Base-by-base conservation (phyloP, 176 grass and related monocot species). In the Oropetium thomaeum region DNA sequence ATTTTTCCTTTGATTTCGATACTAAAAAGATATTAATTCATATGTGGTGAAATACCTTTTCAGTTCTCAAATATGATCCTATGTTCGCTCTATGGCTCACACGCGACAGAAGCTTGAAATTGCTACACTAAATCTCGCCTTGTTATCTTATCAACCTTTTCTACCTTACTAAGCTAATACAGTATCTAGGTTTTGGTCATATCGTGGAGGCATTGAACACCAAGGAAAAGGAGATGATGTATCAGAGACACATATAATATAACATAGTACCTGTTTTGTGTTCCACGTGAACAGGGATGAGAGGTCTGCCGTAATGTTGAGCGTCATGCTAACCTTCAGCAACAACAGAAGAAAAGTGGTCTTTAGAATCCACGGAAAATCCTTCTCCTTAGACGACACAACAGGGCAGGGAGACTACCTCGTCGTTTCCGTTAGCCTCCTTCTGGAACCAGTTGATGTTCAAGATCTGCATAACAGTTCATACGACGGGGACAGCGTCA, bases 401-500 rank as follows among this genome's bases (percentile, higher is more conserved):
- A 28, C 52, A n/a, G 57, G 57, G 5, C 1, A 32, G 0, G 27
- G 67, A 72, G 17, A 67, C 83, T 55, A 98, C 95, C 95, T 98
- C 95, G 64, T 97, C 91, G 71, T 93, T 92, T 54, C 86, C 88
- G 62, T 89, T 92, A 44, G 91, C 83, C 86, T 98, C 90, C 58
- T 93, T 98, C 79, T 93, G 95, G 82, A 98, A 98, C 95, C 95
- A 98, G 74, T 98, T 93, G 39, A 92, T 89, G 81, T 98, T 93
- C 41, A 93, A 48, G 80, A 98, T 86, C 95, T 98, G 70, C 62
- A 51, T 29, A 22, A n/a, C 39, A 17, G 37, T 25, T 13, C 25
- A 67, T 37, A 54, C 32, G 52, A 17, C 12, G 41, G 8, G 69
- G 38, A 80, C 5, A 58, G 53, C n/a, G 19, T 71, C 16, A 80